Conservation (phyloP, 176 grass and related monocot genomes). For the Ananas comosus region DNA sequence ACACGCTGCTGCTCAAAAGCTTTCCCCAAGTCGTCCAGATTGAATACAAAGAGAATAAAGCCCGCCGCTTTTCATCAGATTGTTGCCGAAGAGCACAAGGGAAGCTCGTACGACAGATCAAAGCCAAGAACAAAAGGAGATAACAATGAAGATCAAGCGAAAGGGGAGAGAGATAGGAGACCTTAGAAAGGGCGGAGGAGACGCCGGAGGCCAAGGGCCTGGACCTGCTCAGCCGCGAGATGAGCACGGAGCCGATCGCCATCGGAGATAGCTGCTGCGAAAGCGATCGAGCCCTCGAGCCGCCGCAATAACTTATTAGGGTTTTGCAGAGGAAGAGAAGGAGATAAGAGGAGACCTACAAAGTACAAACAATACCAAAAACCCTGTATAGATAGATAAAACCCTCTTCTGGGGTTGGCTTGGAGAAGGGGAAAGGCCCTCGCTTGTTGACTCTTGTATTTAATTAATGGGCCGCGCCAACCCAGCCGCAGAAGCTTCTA, state of each 20-base stretch:
- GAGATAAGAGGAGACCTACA: slow-evolving; percentile 44
- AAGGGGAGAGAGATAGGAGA: slow-evolving; percentile 1
- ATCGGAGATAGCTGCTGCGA: slow-evolving; percentile 24
- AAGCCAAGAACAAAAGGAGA: background rate
- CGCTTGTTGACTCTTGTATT: background rate
- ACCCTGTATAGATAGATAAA: slow-evolving; percentile 14
- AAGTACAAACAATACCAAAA: slow-evolving; percentile 89
- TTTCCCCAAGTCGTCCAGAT: no score
- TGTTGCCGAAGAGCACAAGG: background rate
- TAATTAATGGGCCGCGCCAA: no score
- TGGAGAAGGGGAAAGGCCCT: slow-evolving; percentile 50
- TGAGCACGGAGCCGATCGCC: slow-evolving; percentile 66
- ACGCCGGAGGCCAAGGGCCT: slow-evolving; percentile 15
- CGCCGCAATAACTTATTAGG: background rate
- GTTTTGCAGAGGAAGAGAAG: background rate
- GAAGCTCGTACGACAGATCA: background rate
- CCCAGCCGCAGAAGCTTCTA: no score
- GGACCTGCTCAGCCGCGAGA: slow-evolving; percentile 61
- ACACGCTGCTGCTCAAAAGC: no score
- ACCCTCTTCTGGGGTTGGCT: slow-evolving; percentile 22
- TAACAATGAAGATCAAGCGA: background rate
- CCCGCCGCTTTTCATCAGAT: no score
- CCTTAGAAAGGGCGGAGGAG: slow-evolving; percentile 49
- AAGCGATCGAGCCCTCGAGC: background rate
- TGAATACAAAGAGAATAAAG: no score